Conservation (phyloP, 73 alveolate species). For the Paramecium sonneborni region DNA sequence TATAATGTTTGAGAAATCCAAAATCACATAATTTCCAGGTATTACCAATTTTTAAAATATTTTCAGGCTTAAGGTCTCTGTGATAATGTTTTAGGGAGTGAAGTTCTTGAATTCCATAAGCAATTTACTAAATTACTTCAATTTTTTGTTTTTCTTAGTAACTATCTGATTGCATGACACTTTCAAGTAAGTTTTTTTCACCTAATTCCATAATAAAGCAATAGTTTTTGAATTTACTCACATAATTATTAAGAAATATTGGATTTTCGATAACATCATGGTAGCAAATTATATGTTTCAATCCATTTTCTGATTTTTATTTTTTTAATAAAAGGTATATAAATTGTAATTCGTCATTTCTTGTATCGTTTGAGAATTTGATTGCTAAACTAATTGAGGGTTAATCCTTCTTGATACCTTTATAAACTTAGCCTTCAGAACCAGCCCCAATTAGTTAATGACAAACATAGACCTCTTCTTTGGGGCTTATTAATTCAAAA, state of each 20-base stretch:
- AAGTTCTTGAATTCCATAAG: conserved; percentile 87
- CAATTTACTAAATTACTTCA: conserved; percentile 63
- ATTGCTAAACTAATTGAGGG: not conserved
- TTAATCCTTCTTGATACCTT: not conserved
- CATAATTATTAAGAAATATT: not conserved
- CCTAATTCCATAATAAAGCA: not conserved
- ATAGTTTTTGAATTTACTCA: not conserved
- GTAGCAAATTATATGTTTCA: not conserved
- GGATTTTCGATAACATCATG: not conserved
- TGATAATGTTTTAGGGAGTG: conserved; percentile 83
- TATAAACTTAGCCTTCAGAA: not conserved
- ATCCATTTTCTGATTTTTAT: not conserved
- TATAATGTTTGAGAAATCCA: conserved; percentile 79
- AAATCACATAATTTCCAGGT: conserved; percentile 90
- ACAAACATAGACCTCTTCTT: not conserved
- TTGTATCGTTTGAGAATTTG: not conserved
- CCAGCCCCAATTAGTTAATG: not conserved
- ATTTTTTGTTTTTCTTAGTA: not conserved
- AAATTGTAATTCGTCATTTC: not conserved
- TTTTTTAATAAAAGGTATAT: not conserved
- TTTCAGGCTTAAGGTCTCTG: conserved; percentile 97
- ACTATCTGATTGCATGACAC: not conserved
- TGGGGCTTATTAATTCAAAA: not conserved
- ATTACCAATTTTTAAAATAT: conserved; percentile 79
- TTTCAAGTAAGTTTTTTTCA: not conserved